Evolutionary conservation across 2,329 filamentous ascomycete genomes (phyloP).

Genomic region (Colletotrichum cuscutae): DNA sequence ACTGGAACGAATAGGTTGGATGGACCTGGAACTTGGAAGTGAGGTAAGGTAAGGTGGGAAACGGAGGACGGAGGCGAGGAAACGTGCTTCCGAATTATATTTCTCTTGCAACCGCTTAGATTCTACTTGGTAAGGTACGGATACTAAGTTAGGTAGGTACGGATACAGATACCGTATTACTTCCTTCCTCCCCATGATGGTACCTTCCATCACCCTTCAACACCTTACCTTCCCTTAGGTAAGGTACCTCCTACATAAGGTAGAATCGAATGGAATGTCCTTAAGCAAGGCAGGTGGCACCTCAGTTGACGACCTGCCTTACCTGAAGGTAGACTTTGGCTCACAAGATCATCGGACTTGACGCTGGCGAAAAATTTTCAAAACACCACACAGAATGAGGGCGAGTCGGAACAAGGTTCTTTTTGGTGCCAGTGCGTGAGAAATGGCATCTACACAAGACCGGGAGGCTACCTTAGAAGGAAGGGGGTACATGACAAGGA

Average conservation of each 20-base stretch:
- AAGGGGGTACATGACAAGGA: background rate
- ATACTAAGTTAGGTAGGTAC: background rate
- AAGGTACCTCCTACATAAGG: no score
- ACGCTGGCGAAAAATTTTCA: background rate
- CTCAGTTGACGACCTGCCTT: background rate
- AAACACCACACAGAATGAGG: background rate
- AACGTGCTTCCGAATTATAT: slow-evolving; percentile 9
- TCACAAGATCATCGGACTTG: background rate
- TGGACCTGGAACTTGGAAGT: no score
- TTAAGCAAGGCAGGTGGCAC: background rate
- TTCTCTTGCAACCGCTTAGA: background rate
- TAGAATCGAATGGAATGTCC: background rate
- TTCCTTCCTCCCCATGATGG: background rate
- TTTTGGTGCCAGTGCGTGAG: background rate
- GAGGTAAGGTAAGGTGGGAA: background rate
- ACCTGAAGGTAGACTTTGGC: background rate
- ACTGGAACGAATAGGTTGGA: background rate
- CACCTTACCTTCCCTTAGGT: background rate
- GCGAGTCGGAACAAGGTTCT: background rate
- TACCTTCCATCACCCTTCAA: background rate
- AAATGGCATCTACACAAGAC: background rate
- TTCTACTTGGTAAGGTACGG: no score
- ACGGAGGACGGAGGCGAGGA: slow-evolving; percentile 14
- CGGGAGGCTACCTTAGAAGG: background rate
- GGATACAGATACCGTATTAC: background rate